Conservation (phyloP, 768 basidiomycete genomes). For the Leccinellum luteum region DNA sequence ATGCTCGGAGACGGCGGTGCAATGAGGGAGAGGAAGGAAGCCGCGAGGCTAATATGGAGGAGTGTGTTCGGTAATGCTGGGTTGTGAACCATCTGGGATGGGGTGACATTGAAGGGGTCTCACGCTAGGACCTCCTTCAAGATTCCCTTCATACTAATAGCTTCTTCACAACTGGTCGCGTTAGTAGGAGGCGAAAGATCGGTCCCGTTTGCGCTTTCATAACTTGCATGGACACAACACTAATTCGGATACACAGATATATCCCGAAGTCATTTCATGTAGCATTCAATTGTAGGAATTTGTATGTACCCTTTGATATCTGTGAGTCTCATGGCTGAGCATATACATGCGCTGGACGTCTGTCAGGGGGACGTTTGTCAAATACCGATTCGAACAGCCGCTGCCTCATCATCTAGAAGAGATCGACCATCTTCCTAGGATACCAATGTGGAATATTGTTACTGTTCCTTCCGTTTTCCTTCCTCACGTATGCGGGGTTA, state of each 20-base stretch:
- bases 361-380: too few relatives aligned
- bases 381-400: background rate
- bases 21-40: conserved; percentile 31
- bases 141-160: background rate
- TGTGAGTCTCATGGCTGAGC: background rate
- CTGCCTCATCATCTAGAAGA: too few relatives aligned
- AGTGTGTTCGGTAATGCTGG: conserved; percentile 31
- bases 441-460: background rate
- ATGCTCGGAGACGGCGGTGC: conserved; percentile 76
- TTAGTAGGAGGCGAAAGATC: background rate
- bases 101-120: background rate
- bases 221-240: background rate
- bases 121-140: background rate
- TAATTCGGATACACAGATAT: background rate
- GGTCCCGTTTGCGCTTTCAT: background rate
- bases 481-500: background rate
- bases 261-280: background rate
- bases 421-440: background rate
- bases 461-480: background rate
- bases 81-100: conserved; percentile 12
- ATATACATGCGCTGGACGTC: background rate
- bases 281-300: background rate
- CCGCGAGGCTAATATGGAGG: conserved; percentile 27
- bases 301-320: background rate
- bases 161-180: background rate